phyloP scores from a whole-genome alignment of 108 stramenopile species.

The Licmophora abbreviata region DNA sequence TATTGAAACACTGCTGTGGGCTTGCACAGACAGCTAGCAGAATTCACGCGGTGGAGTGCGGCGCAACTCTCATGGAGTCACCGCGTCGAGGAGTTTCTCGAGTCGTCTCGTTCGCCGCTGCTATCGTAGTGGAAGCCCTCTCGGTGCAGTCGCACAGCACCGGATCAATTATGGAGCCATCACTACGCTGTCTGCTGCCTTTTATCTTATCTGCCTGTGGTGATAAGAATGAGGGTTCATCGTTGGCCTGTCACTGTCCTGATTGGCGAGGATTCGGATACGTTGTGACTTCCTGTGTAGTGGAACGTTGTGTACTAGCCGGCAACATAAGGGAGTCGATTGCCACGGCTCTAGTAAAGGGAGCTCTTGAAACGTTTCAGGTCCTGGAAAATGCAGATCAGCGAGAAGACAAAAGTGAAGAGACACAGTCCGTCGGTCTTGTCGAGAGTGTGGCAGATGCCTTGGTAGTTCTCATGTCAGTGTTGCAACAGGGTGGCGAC shows the following conservation, averaged over 20 bases:
- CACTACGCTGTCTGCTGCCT: conserved; percentile 1
- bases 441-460: not conserved
- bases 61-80: conserved; percentile 2
- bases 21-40: conserved; percentile 25
- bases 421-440: no score
- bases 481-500: not conserved
- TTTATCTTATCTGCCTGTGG: conserved; percentile 2
- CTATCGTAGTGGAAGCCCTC: conserved; percentile 58
- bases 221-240: not conserved
- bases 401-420: no score
- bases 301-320: conserved; percentile 1
- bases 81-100: conserved; percentile 17
- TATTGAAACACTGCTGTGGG: conserved; percentile 19
- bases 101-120: conserved; percentile 52
- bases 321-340: conserved; percentile 1
- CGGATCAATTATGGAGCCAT: conserved; percentile 4
- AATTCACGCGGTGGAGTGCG: conserved; percentile 11
- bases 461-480: not conserved
- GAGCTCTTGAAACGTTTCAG: conserved; percentile 2
- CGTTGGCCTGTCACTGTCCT: conserved; percentile 1
- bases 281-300: conserved; percentile 3
- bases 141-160: conserved; percentile 16
- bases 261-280: conserved; percentile 11
- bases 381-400: not conserved
- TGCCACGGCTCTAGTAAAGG: conserved; percentile 2